These are phyloP conservation scores for Echites panduratus DNA, from an alignment of 257 asterid species.

Conservation along the genomic window DNA sequence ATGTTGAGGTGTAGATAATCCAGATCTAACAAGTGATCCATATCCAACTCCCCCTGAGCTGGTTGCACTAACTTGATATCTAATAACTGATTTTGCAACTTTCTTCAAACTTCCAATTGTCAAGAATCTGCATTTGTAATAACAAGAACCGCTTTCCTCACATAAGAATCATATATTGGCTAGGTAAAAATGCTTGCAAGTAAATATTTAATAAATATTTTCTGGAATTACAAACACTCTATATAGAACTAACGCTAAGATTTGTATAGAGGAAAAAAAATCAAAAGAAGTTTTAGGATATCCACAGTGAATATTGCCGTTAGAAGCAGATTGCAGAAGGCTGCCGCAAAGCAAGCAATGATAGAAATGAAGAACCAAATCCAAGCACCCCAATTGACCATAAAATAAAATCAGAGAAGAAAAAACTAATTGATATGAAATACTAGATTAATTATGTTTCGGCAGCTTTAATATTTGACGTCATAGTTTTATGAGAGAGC, in stretches of 20 bases:
- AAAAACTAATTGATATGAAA: no score
- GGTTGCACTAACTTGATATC: neutral
- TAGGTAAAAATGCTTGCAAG: neutral
- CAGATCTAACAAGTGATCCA: neutral
- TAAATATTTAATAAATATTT: neutral
- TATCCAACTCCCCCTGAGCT: neutral
- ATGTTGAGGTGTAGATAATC: constrained; percentile 7
- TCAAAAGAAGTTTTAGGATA: no score
- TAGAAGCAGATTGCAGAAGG: no score
- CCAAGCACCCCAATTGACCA: no score
- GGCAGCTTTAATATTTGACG: no score
- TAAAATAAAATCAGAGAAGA: no score
- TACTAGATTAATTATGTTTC: no score
- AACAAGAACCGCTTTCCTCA: neutral
- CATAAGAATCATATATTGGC: neutral
- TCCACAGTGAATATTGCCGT: no score
- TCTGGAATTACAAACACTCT: neutral
- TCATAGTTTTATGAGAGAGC: no score
- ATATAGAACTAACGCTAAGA: neutral
- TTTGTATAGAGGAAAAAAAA: no score
- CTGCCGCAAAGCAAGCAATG: no score
- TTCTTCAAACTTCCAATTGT: constrained; percentile 4
- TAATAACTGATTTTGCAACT: constrained; percentile 5
- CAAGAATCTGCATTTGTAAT: constrained; percentile 9
- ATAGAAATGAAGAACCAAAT: no score